Evolutionary conservation across 257 asterid species (phyloP), one percentile per base, ranked within the genome.

Genomic region (Nicotiana paniculata): DNA sequence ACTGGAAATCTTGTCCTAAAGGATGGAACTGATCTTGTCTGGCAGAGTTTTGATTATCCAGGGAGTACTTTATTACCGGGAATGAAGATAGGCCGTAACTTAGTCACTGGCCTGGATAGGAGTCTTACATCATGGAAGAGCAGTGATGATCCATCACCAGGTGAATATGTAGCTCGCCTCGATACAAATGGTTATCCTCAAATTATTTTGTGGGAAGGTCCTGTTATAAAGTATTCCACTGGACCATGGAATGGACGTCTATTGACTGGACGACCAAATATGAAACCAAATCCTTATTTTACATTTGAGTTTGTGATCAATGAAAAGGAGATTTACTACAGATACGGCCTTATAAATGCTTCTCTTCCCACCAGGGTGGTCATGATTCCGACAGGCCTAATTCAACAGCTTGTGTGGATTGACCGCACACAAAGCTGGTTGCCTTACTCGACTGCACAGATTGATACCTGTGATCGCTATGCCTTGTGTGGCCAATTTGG

Each of bases 41-140:
- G 81, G 85, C 82, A 82, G 61, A 75, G 85, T 59, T 82, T 82
- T 76, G 75, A 78, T 68, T 58, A 78, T 58, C 86, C 83, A 32
- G 68, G 80, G 1, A 37, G 59, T 58, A 61, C 83, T 4, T 18
- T 83, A 26, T 55, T 83, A 39, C 75, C 80, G 24, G 86, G 83
- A 17, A 83, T 83, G 86, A 83, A 78, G 39, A 46, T 83, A 16
- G 86, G 85, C 18, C 69, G 48, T 54, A 57, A 77, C 48, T 3
- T 63, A 18, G 63, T 21, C 13, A 77, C 58, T 9, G 80, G 67
- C 10, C 67, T 16, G 65, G 79, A 83, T 35, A 46, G 69, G 46
- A 26, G 26, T 30, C 66, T 81, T 32, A 59, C 77, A 24, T 76
- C 85, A 7, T 82, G 85, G 85, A 82, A 76, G 77, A 82, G 37